A percentile compares a stretch with the other conserved stretches of the same genome.
Conservation (phyloP, 1,284 basidiomycete species). For the Melanopsichium pennsylvanicum region DNA sequence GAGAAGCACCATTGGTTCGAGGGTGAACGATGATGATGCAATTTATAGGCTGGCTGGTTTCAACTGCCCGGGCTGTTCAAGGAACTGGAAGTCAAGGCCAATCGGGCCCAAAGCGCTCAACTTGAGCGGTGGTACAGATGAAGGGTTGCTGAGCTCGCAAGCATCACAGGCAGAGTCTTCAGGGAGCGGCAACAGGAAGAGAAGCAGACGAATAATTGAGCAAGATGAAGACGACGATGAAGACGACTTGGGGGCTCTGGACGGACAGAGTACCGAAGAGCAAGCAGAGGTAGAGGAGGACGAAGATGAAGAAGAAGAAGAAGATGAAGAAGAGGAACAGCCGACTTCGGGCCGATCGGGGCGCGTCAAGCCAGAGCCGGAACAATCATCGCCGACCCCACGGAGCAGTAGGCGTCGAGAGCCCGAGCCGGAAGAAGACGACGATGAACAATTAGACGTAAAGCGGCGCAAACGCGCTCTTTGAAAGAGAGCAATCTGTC, state of each 20-base stretch:
- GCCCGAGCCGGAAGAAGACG: too few species aligned
- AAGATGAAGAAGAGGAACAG: not conserved
- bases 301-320: slow-evolving; percentile 1
- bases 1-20: slow-evolving; percentile 14
- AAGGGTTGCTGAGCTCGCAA: slow-evolving; percentile 9
- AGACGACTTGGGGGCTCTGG: slow-evolving; percentile 1
- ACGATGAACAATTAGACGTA: slow-evolving; percentile 16
- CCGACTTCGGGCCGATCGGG: too few species aligned
- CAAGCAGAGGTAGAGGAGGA: slow-evolving; percentile 2
- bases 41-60: slow-evolving; percentile 16
- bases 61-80: slow-evolving; percentile 11
- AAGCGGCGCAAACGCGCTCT: slow-evolving; percentile 18
- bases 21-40: slow-evolving; percentile 18
- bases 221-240: slow-evolving; percentile 58
- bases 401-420: not conserved
- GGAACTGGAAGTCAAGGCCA: slow-evolving; percentile 28
- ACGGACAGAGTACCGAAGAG: not conserved
- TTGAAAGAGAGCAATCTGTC: too few species aligned
- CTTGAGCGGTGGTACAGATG: not conserved
- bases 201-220: slow-evolving; percentile 40
- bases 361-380: slow-evolving; percentile 20
- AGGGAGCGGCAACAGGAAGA: slow-evolving; percentile 1
- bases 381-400: slow-evolving; percentile 1
- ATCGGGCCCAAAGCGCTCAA: slow-evolving; percentile 34
- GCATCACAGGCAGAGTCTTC: slow-evolving; percentile 5